Percentiles rank a stretch among this genome's conserved stretches.
Evolutionary conservation across 2,329 filamentous ascomycete species (phyloP).

Genomic region (Pezicula carpinea): DNA sequence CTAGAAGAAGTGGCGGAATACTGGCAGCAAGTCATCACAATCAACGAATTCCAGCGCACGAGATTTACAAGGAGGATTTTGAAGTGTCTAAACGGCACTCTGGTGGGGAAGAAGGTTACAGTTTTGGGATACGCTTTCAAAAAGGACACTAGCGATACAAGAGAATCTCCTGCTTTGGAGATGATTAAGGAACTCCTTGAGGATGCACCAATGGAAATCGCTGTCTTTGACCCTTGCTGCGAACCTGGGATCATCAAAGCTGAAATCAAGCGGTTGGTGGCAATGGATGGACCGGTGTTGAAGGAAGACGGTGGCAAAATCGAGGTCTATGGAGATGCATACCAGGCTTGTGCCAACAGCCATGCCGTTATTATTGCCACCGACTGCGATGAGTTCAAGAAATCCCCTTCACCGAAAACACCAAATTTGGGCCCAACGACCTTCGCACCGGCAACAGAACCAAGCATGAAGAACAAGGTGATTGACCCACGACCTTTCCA

Average conservation of each 20-base stretch:
- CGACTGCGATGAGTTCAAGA: constrained; percentile 48
- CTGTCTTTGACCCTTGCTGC: constrained; percentile 61
- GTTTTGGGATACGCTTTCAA: constrained; percentile 77
- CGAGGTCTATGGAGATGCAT: constrained; percentile 36
- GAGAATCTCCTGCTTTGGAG: constrained; percentile 65
- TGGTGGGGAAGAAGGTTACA: constrained; percentile 66
- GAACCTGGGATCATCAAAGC: constrained; percentile 32
- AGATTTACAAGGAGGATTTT: constrained; percentile 65
- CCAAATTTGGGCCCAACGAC: background rate
- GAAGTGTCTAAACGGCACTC: constrained; percentile 61
- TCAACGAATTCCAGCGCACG: constrained; percentile 72
- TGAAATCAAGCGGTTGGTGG: constrained; percentile 31
- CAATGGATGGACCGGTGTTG: constrained; percentile 24
- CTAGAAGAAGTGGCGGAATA: constrained; percentile 70
- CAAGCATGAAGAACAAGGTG: background rate
- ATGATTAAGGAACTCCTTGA: constrained; percentile 62
- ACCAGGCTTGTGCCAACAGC: constrained; percentile 39
- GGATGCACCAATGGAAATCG: constrained; percentile 59
- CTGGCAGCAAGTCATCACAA: constrained; percentile 68
- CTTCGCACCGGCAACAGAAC: background rate
- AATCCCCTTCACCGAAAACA: constrained; percentile 11
- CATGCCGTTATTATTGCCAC: constrained; percentile 46
- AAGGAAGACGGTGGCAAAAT: constrained; percentile 29
- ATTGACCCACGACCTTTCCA: constrained; percentile 21
- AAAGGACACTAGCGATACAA: constrained; percentile 71